These are phyloP conservation scores for Leucosporidium creatinivorum DNA, from an alignment of 768 basidiomycete genomes.

Conservation along the genomic window DNA sequence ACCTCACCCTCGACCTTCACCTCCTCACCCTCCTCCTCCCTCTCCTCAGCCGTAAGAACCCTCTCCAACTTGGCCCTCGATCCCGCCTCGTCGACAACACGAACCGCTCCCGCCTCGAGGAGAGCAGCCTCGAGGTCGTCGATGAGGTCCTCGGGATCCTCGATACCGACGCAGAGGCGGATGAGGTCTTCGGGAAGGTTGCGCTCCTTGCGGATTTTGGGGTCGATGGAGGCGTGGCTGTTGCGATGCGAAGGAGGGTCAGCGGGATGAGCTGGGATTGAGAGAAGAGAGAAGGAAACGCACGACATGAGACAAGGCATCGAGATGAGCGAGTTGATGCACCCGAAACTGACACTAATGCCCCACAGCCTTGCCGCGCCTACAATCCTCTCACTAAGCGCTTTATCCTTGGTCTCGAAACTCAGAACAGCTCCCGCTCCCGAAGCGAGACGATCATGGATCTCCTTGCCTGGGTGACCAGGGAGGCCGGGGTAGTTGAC, in stretches of 20 bases:
- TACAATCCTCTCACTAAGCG: conserved; percentile 82
- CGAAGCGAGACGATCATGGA: conserved; percentile 84
- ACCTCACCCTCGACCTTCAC: conserved; percentile 1
- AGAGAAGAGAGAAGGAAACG: conserved; percentile 44
- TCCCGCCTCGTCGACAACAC: conserved; percentile 35
- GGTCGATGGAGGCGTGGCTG: conserved; percentile 95
- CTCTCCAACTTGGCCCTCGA: conserved; percentile 30
- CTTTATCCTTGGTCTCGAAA: conserved; percentile 88
- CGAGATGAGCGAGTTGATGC: conserved; percentile 93
- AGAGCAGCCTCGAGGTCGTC: conserved; percentile 93
- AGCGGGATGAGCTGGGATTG: not conserved
- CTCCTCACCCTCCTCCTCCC: not conserved
- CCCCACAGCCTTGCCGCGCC: conserved; percentile 91
- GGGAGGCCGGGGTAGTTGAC: conserved; percentile 88
- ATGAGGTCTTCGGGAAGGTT: conserved; percentile 98
- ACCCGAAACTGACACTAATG: conserved; percentile 95
- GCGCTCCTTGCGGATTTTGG: conserved; percentile 87
- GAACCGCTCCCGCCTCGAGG: conserved; percentile 82
- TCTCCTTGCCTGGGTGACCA: conserved; percentile 68
- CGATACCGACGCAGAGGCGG: conserved; percentile 94
- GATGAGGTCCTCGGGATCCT: conserved; percentile 83
- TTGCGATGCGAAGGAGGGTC: not conserved
- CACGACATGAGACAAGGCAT: conserved; percentile 99
- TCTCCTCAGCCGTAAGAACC: conserved; percentile 1
- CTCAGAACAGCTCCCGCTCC: conserved; percentile 91